A percentile compares a stretch with the other conserved stretches of the same genome.
Conservation (phyloP, 1,139 yeast species). For the Geotrichum histeridarum region DNA sequence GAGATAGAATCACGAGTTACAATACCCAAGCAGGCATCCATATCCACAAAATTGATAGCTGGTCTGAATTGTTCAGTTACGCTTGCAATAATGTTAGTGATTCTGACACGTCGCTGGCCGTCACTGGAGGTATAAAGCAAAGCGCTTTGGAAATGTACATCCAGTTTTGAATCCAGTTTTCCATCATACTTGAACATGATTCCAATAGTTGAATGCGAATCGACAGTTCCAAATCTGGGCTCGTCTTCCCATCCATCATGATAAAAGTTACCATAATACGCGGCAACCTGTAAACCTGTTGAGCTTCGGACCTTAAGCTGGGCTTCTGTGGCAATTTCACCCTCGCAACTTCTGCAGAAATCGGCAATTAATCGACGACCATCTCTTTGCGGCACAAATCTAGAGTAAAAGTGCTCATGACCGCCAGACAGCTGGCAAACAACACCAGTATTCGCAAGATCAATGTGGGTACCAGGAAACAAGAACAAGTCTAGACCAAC, state of each 20-base stretch:
- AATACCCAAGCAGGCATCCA: constrained; percentile 68
- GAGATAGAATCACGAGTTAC: constrained; percentile 65
- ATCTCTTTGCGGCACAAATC: constrained; percentile 66
- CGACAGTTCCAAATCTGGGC: constrained; percentile 64
- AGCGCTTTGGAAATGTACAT: constrained; percentile 90
- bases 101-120: constrained; percentile 80
- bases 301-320: constrained; percentile 84
- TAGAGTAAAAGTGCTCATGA: constrained; percentile 54
- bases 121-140: constrained; percentile 69
- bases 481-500: constrained; percentile 76
- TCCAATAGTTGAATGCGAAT: constrained; percentile 62
- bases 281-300: constrained; percentile 77
- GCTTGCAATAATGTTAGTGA: constrained; percentile 74
- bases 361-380: constrained; percentile 62
- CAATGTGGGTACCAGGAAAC: constrained; percentile 61
- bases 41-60: constrained; percentile 74
- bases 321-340: constrained; percentile 65
- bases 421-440: constrained; percentile 78
- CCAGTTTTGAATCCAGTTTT: constrained; percentile 61
- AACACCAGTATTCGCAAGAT: constrained; percentile 67
- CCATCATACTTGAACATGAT: constrained; percentile 76
- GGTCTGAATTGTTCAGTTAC: constrained; percentile 71
- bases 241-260: constrained; percentile 42
- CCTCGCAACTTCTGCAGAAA: constrained; percentile 37
- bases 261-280: constrained; percentile 59